Evolutionary conservation across 1,284 basidiomycete genomes (phyloP).

Genomic region (Melampsora larici-populina): DNA sequence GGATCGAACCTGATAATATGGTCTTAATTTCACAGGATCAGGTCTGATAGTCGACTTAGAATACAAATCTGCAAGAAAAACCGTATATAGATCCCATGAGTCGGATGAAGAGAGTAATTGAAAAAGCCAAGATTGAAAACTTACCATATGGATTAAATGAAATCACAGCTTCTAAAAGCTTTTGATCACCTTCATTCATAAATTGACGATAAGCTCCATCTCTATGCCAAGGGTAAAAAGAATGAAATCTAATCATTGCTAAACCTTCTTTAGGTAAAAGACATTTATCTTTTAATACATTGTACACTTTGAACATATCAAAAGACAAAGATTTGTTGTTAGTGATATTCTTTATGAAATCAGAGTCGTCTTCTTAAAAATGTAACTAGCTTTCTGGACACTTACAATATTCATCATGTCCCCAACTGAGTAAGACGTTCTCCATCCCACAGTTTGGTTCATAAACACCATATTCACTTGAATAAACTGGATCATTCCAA

Average conservation of each 20-base stretch:
- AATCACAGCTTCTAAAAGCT: conserved; percentile 50
- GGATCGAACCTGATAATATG: background rate
- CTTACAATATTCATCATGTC: conserved; percentile 10
- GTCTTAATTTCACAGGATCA: background rate
- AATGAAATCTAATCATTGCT: conserved; percentile 89
- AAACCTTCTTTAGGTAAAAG: conserved; percentile 76
- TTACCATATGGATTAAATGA: background rate
- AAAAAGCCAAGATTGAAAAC: background rate
- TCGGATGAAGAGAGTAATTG: background rate
- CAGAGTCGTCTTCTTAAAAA: background rate
- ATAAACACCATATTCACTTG: conserved; percentile 79
- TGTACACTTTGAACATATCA: conserved; percentile 45
- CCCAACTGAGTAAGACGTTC: conserved; percentile 60
- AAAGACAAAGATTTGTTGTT: too few species aligned
- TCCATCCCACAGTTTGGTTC: conserved; percentile 77
- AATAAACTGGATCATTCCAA: conserved; percentile 66
- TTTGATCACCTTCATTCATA: conserved; percentile 62
- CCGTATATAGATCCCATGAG: background rate
- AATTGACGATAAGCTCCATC: conserved; percentile 71
- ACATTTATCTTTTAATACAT: conserved; percentile 47
- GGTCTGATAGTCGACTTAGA: background rate
- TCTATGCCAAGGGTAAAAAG: conserved; percentile 72
- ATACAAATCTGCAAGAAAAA: conserved; percentile 1
- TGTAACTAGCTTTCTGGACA: background rate
- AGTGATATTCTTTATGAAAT: background rate